phyloP scores from a whole-genome alignment of 2,329 filamentous ascomycete genomes.

The Chaetoscypha palmicola region DNA sequence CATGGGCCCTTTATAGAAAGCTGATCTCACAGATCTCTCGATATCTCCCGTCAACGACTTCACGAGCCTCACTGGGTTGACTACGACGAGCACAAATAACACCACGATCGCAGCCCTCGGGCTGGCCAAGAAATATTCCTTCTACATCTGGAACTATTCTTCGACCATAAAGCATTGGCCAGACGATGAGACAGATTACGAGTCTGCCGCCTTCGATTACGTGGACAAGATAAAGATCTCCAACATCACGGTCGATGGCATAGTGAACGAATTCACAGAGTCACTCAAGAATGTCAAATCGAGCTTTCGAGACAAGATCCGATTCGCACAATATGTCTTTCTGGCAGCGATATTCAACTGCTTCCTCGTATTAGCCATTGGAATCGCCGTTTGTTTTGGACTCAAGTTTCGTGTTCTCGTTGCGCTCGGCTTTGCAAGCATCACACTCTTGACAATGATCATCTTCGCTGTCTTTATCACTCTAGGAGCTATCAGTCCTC shows the following conservation, averaged over 20 bases:
- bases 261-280: neutral
- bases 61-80: neutral
- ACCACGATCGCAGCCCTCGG: neutral
- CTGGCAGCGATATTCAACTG: slow-evolving; percentile 5
- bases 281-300: neutral
- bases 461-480: slow-evolving; percentile 3
- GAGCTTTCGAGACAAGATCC: neutral
- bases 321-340: neutral
- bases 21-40: neutral
- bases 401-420: slow-evolving; percentile 1
- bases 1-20: slow-evolving; percentile 1
- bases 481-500: neutral
- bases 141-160: neutral
- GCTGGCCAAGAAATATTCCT: neutral
- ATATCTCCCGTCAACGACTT: neutral
- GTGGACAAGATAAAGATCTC: neutral
- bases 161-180: neutral
- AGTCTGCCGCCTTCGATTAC: neutral
- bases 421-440: neutral
- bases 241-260: neutral
- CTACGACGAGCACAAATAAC: neutral
- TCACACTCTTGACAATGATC: neutral
- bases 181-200: neutral
- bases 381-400: slow-evolving; percentile 1
- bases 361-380: neutral